Base-by-base conservation (phyloP, 306 rosid species). In the Carpinus fangiana region DNA sequence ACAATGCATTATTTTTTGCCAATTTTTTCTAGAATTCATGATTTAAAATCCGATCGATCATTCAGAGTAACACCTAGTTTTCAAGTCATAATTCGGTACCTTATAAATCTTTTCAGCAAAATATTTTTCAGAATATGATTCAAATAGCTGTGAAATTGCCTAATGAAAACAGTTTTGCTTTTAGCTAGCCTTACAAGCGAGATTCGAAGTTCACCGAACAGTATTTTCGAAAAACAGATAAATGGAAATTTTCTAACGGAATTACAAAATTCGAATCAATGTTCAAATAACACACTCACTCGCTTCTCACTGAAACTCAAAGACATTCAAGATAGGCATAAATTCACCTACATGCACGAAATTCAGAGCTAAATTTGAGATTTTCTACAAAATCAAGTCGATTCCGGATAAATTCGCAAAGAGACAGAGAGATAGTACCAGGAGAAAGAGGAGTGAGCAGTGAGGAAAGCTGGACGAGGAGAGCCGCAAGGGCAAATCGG, bases 401-500 rank as follows among this genome's bases (percentile, higher is more conserved):
- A 78, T 65, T 46, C 75, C 55, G 38, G 46, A 16, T 43, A 77
- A 53, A 50, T 59, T 70, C 45, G 38, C 38, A 80, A 73, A 62
- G 76, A 80, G 78, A 80, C 31, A 74, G 80, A 51, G 73, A 61
- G 62, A 67, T 56, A 66, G 56, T 68, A 91, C 91, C 95, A 90
- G 52, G 81, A 83, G 81, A 92, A 88, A 79, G 84, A 79, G 72
- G 91, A 87, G 73, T 82, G 90, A 73, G 94, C 87, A 21, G 88
- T 84, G 76, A 84, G 93, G 80, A 85, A 83, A 6, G 90, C 80
- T 64, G 89, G 85, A 23, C 86, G 82, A 80, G 98, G 96, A 83
- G 98, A 93, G 84, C 72, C 86, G 80, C 97, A 93, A 31, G 93
- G 90, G 84, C 94, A 86, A 70, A 90, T 90, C 70, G 88, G 45